Conservation (phyloP, 1,284 basidiomycete genomes). For the Rhodotorula sp. region DNA sequence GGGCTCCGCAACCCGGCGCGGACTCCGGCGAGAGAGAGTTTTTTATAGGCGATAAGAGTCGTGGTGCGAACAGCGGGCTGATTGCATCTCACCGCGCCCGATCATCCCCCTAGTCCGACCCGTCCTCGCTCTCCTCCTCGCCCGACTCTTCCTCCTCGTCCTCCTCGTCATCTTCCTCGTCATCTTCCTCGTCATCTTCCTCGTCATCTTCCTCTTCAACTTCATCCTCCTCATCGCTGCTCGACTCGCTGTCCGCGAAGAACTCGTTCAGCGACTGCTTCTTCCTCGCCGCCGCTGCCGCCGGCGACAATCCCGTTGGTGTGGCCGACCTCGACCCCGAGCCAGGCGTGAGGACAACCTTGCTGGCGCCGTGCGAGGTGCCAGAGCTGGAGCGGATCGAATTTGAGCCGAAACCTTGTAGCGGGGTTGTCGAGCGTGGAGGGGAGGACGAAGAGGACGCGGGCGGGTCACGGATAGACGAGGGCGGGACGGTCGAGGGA, state of each 20-base stretch:
- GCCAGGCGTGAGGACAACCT: constrained; percentile 35
- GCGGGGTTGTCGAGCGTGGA: background rate
- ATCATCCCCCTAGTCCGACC: constrained; percentile 50
- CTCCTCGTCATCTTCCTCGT: constrained; percentile 18
- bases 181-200: too few species aligned
- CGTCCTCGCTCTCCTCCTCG: constrained; percentile 18
- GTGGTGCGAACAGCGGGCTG: too few species aligned
- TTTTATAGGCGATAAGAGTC: too few species aligned
- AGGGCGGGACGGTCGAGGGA: constrained; percentile 24
- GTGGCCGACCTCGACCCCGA: background rate
- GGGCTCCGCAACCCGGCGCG: too few species aligned
- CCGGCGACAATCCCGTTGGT: background rate
- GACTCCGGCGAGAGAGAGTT: too few species aligned
- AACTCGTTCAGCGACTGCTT: constrained; percentile 9
- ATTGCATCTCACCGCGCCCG: constrained; percentile 5
- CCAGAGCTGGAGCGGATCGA: constrained; percentile 7
- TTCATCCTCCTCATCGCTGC: constrained; percentile 5
- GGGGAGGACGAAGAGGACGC: background rate
- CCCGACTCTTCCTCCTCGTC: constrained; percentile 50
- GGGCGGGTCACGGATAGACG: constrained; percentile 28
- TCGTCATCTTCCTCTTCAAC: constrained; percentile 17
- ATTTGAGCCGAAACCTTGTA: constrained; percentile 35
- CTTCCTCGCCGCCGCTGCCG: background rate
- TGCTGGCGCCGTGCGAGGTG: background rate
- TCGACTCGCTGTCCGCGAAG: background rate